Conservation (phyloP, 164 flowering plant species). For the Chimonanthus praecox region DNA sequence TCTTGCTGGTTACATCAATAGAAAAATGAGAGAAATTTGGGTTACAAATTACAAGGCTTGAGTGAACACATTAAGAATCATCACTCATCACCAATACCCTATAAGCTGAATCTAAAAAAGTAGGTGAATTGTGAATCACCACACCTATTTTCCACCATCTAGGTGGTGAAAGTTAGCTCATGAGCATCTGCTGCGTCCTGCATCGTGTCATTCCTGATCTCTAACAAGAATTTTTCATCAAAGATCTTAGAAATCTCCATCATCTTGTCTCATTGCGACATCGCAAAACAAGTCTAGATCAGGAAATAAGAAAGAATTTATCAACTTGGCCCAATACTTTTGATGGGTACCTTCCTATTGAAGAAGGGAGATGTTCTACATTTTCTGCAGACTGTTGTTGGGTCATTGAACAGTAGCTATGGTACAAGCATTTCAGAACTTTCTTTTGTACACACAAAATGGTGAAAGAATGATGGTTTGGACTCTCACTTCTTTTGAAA, state of each 20-base stretch:
- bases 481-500: slow-evolving; percentile 55
- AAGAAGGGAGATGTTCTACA: not conserved
- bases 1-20: not conserved
- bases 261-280: not conserved
- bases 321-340: not conserved
- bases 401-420: not conserved
- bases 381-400: not conserved
- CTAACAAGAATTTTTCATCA: not conserved
- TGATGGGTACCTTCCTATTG: not conserved
- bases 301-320: not conserved
- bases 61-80: not conserved
- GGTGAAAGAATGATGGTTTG: slow-evolving; percentile 8
- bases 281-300: not conserved
- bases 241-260: not conserved
- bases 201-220: not conserved
- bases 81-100: not conserved
- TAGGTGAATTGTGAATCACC: not conserved
- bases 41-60: not conserved
- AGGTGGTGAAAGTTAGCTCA: not conserved
- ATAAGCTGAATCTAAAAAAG: not conserved
- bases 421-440: slow-evolving; percentile 5
- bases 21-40: not conserved
- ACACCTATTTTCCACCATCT: not conserved
- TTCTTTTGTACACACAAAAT: slow-evolving; percentile 5
- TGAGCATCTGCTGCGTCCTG: not conserved